Evolutionary conservation across 805 yeast species (phyloP), one percentile per base, ranked within the genome.

Genomic region (Yamadazyma endophytica): DNA sequence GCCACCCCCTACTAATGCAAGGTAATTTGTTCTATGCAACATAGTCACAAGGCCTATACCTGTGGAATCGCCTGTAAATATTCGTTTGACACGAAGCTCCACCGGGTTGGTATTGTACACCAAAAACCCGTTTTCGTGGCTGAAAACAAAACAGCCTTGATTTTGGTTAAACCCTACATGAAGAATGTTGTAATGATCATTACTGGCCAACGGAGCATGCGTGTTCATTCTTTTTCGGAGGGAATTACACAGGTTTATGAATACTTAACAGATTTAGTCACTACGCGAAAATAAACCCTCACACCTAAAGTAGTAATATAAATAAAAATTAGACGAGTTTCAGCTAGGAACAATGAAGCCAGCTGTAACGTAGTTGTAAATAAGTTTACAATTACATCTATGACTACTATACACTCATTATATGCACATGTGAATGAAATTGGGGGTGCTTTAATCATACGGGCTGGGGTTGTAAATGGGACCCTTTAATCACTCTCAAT

Each of bases 1-100:
- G 1, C 96, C 96, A 12, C 96, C 96, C 1, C 97, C 96, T 0
- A 88, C 85, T 25, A 92, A 59, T 1, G 90, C 96, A 32, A 90
- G 68, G 52, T 88, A 89, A 58, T 90, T 90, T 0, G 97, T 88
- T 25, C 96, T 73, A 52, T 87, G 84, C 5, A 90, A 77, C 95
- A 90, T 86, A 26, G 80, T 66, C 2, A 83, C 76, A 20, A 70
- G 63, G 2, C 92, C 95, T 16, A 89, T 78, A 0, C 96, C 96
- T 4, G 63, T 48, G 1, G 64, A 66, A 5, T 44, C 25, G 14
- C 29, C 29, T 6, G 40, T 58, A 43, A 77, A 74, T 15, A 64
- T 70, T 36, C 89, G 64, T 45, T 74, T 69, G 34, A 82, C 89
- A 40, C 88, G 64, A 37, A 77, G 57, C 37, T 82, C 92, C 63